phyloP scores from a whole-genome alignment of 1,284 basidiomycete species.

The Boletus albobrunnescens region DNA sequence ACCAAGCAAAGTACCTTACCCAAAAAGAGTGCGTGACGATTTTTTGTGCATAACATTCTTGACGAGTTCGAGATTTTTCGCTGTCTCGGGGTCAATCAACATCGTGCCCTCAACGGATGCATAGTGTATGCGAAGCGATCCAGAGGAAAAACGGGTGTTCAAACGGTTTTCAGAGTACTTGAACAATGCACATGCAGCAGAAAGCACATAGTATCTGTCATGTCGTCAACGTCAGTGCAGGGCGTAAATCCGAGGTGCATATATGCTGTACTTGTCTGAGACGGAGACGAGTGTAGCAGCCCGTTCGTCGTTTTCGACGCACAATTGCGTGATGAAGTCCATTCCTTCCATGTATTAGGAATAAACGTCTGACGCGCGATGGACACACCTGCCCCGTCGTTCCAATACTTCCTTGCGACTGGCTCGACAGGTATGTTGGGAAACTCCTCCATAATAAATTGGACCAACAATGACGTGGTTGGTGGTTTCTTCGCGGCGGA shows the following conservation, averaged over 20 bases:
- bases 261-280: slow-evolving; percentile 64
- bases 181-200: slow-evolving; percentile 81
- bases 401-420: slow-evolving; percentile 78
- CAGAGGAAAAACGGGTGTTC: slow-evolving; percentile 65
- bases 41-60: slow-evolving; percentile 66
- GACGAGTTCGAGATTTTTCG: slow-evolving; percentile 83
- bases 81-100: slow-evolving; percentile 88
- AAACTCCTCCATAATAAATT: slow-evolving; percentile 74
- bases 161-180: slow-evolving; percentile 68
- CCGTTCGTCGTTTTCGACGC: slow-evolving; percentile 72
- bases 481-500: slow-evolving; percentile 44
- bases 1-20: slow-evolving; percentile 45
- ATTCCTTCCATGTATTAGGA: slow-evolving; percentile 50
- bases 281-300: slow-evolving; percentile 71
- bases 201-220: slow-evolving; percentile 80
- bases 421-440: slow-evolving; percentile 61
- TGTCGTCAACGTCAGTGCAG: slow-evolving; percentile 9
- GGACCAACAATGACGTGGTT: slow-evolving; percentile 60
- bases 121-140: slow-evolving; percentile 78
- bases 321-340: slow-evolving; percentile 71
- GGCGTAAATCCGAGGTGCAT: slow-evolving; percentile 21
- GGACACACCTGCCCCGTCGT: slow-evolving; percentile 62
- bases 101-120: slow-evolving; percentile 82
- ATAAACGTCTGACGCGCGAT: neutral
- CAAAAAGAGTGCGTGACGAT: slow-evolving; percentile 65